Evolutionary conservation across 306 rosid genomes (phyloP), one percentile per base, ranked within the genome.

Genomic region (Rubus idaeus): DNA sequence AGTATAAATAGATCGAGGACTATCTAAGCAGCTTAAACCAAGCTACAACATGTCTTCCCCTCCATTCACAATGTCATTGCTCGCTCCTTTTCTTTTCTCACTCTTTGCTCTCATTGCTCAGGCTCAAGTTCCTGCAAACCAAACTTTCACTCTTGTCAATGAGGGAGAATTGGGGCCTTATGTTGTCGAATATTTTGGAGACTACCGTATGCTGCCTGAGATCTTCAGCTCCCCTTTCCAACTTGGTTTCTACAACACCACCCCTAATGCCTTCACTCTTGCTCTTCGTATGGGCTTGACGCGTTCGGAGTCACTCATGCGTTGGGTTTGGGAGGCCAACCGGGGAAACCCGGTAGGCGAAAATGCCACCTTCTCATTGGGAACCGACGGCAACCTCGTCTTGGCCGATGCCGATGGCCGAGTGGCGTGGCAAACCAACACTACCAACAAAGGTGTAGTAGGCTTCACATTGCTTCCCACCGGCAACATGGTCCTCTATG

Each of bases 291-390:
- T 89, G 80, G 92, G 91, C 0, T 75, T 77, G 9, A 73, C 4
- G 6, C 87, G 85, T 5, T 86, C 91, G 0, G 90, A 88, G 53
- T 81, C 84, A 0, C 50, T 86, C 2, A 76, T 76, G 4, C 81
- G 84, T 0, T 89, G 94, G 90, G 95, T 88, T 3, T 91, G 93
- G 94, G 95, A 88, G 71, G 94, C 95, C 39, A 88, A 89, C 3
- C 62, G 90, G 16, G 83, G 88, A 60, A 86, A 86, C 71, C 91
- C 87, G 0, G 88, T 86, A 1, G 63, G 81, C 0, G 87, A 86
- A 49, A 87, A 90, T 17, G 94, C 92, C 63, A 86, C 90, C 1
- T 78, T 87, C 35, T 42, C 86, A 0, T 72, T 91, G 5, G 78
- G 82, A 0, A 51, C 70, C 21, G 62, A 87, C 20, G 94, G 94